Evolutionary conservation across 108 stramenopile genomes (phyloP).

Genomic region (Stephanodiscus minutulus): DNA sequence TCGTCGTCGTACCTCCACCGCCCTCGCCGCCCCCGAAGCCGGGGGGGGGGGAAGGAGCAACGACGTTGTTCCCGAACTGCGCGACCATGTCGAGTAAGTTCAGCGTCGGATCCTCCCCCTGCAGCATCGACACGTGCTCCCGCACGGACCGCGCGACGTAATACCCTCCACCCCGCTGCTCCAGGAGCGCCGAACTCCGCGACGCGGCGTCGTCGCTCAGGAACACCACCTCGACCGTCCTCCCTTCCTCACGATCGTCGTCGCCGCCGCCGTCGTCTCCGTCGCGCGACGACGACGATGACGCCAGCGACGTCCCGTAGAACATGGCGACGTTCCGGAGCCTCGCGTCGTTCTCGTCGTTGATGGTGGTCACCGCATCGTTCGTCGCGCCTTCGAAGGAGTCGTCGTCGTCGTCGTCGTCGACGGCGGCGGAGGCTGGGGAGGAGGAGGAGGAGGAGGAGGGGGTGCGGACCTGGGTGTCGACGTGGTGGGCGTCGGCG

Average conservation of each 20-base stretch:
- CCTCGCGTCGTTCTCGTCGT: slow-evolving; percentile 83
- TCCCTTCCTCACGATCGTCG: slow-evolving; percentile 7
- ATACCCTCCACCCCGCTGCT: slow-evolving; percentile 28
- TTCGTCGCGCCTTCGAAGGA: no score
- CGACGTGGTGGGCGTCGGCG: slow-evolving; percentile 80
- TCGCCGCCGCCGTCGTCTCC: slow-evolving; percentile 17
- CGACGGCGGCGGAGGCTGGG: slow-evolving; percentile 28
- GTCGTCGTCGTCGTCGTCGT: slow-evolving; percentile 10
- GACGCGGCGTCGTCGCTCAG: slow-evolving; percentile 78
- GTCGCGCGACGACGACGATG: slow-evolving; percentile 5
- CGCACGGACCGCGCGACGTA: slow-evolving; percentile 58
- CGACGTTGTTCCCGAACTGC: slow-evolving; percentile 36
- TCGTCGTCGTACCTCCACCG: not conserved
- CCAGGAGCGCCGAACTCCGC: slow-evolving; percentile 49
- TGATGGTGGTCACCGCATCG: slow-evolving; percentile 38
- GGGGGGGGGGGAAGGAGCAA: slow-evolving; percentile 1
- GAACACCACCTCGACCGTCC: slow-evolving; percentile 63
- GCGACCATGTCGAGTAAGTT: slow-evolving; percentile 78
- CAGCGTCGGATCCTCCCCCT: slow-evolving; percentile 64
- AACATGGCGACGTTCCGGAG: slow-evolving; percentile 73
- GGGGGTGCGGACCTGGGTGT: slow-evolving; percentile 47
- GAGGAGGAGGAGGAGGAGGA: not conserved
- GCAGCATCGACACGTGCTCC: slow-evolving; percentile 63
- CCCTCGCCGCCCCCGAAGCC: not conserved
- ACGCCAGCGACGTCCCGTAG: slow-evolving; percentile 63